phyloP scores from a whole-genome alignment of 768 basidiomycete genomes.

The Lentinula aciculospora region DNA sequence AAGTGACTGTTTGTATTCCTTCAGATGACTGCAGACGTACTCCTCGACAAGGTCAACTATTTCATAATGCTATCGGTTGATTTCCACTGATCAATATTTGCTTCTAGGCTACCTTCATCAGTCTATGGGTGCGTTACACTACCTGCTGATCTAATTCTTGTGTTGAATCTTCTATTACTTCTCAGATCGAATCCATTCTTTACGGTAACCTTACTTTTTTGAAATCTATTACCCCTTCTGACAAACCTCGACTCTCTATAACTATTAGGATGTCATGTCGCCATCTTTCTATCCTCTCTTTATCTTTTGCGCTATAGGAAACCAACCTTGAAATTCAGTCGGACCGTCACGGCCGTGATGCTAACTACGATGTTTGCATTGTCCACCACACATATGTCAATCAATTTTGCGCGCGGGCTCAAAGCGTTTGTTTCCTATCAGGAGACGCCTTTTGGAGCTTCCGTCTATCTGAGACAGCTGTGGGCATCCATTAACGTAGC shows the following conservation, averaged over 20 bases:
- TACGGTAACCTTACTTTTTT: background rate
- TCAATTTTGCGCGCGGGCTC: background rate
- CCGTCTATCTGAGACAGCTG: background rate
- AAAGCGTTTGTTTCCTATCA: background rate
- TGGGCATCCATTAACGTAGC: background rate
- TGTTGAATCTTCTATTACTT: background rate
- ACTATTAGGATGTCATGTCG: background rate
- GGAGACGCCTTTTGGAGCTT: background rate
- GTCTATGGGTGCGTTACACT: background rate
- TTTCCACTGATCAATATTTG: background rate
- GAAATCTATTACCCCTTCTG: too few species aligned
- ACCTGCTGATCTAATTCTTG: background rate
- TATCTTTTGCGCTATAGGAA: background rate
- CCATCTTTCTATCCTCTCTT: background rate
- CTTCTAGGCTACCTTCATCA: background rate
- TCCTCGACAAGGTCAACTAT: background rate
- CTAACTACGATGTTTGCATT: background rate
- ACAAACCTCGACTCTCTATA: too few species aligned
- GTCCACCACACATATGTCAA: background rate
- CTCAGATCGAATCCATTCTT: background rate
- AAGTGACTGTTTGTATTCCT: background rate
- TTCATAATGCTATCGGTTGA: background rate
- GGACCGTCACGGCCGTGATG: background rate
- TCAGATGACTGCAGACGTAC: background rate
- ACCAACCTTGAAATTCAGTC: background rate